phyloP scores from a whole-genome alignment of 2,329 filamentous ascomycete species.

The Paraphoma chrysanthemicola region DNA sequence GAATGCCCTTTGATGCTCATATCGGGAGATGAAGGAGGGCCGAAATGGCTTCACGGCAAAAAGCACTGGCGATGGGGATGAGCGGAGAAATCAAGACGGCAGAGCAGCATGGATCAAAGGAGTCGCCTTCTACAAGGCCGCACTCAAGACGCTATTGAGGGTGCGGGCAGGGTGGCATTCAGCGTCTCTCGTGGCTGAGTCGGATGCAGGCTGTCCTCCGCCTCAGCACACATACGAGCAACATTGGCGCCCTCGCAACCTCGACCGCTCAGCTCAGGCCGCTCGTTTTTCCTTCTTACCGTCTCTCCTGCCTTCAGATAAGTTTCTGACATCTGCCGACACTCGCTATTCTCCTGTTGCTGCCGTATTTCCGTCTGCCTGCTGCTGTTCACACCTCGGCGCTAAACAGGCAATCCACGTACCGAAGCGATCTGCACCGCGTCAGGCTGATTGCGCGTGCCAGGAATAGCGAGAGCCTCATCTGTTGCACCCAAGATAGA shows the following conservation, averaged over 20 bases:
- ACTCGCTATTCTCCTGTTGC: conserved; percentile 10
- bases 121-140: background rate
- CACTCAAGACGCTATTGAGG: conserved; percentile 5
- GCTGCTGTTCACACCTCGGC: conserved; percentile 12
- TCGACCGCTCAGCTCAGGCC: conserved; percentile 11
- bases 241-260: conserved; percentile 13
- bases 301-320: background rate
- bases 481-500: conserved; percentile 3
- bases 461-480: conserved; percentile 15
- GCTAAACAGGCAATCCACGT: conserved; percentile 10
- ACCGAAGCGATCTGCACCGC: conserved; percentile 27
- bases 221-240: conserved; percentile 23
- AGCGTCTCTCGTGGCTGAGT: conserved; percentile 27
- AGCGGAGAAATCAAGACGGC: background rate
- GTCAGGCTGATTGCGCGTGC: conserved; percentile 28
- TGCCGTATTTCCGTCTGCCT: background rate
- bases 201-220: conserved; percentile 18
- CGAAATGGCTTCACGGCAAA: background rate
- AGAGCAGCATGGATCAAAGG: background rate
- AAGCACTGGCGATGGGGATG: background rate
- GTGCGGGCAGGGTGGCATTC: conserved; percentile 10
- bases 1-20: conserved; percentile 6
- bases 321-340: background rate
- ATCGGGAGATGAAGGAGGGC: background rate
- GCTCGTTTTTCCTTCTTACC: conserved; percentile 5